Evolutionary conservation across 768 basidiomycete species (phyloP), one percentile per base, ranked within the genome.

Genomic region (Leccinum broughii): DNA sequence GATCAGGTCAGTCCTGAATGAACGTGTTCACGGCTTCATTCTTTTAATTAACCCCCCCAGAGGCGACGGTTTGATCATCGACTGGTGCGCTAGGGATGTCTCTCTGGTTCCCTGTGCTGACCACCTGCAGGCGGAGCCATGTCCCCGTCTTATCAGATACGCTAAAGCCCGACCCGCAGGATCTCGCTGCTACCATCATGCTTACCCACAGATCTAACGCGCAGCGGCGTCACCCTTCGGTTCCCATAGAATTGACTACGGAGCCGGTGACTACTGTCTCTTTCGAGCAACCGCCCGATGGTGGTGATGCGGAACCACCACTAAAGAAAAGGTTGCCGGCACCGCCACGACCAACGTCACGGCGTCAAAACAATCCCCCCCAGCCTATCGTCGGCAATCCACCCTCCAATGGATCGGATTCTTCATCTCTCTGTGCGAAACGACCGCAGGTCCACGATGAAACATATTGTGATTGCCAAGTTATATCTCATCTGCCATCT

Each of bases 101-200:
- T 52, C 49, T 41, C 14, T 5, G 17, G 0, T 4, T n/a, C 17
- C 17, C 5, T 32, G 35, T 58, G 28, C 44, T 62, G 57, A 67
- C 26, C 17, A 22, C 30, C 32, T 11, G 15, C 56, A 76, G 75
- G 73, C 70, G 24, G 51, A 75, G 73, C 39, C 30, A 61, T 6
- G 63, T 72, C 13, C 66, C 75, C 4, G 71, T 76, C 51, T 68
- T 71, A 71, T 68, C 73, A 54, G 72, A 74, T 58, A 71, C 73
- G 0, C 58, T 73, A 51, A 63, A 61, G 58, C 73, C 72, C 7
- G 61, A 56, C n/a, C 28, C 64, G 0, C 60, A 60, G 20, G 70
- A 72, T 51, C 74, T 75, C 28, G 74, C 68, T 39, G 60, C 74
- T 26, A 59, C 68, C 4, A 74, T 70, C 37, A 30, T 56, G 51